These are phyloP conservation scores for Alternaria gansuensis DNA, from an alignment of 2,329 filamentous ascomycete genomes.

Conservation along the genomic window DNA sequence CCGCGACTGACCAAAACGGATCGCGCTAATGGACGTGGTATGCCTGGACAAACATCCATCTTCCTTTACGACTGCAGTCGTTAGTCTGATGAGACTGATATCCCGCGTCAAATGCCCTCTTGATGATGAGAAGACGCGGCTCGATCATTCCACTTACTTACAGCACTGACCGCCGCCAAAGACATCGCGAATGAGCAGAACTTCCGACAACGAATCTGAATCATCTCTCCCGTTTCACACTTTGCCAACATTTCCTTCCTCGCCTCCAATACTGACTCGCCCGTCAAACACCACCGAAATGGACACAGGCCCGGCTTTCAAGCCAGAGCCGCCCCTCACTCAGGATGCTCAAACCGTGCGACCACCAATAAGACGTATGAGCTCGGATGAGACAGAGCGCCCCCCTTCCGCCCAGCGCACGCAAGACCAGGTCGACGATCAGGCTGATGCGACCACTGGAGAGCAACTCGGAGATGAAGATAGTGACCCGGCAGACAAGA, in stretches of 20 bases:
- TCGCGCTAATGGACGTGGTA: slow-evolving; percentile 25
- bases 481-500: slow-evolving; percentile 38
- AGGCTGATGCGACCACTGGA: slow-evolving; percentile 18
- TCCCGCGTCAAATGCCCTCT: slow-evolving; percentile 7
- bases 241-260: slow-evolving; percentile 27
- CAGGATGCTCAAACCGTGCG: slow-evolving; percentile 19
- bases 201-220: slow-evolving; percentile 30
- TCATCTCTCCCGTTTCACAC: slow-evolving; percentile 32
- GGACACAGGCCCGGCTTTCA: slow-evolving; percentile 21
- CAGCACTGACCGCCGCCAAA: slow-evolving; percentile 36
- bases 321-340: slow-evolving; percentile 24
- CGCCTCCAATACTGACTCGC: slow-evolving; percentile 23
- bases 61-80: neutral
- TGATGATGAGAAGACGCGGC: slow-evolving; percentile 14
- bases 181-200: slow-evolving; percentile 31
- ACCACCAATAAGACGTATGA: slow-evolving; percentile 22
- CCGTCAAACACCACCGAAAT: slow-evolving; percentile 21
- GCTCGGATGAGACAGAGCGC: slow-evolving; percentile 39
- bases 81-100: neutral
- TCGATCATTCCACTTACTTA: slow-evolving; percentile 31
- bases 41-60: slow-evolving; percentile 5
- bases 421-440: slow-evolving; percentile 23
- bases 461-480: slow-evolving; percentile 31
- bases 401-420: slow-evolving; percentile 39
- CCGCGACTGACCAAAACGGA: slow-evolving; percentile 31